Evolutionary conservation across 78 protist species (phyloP).

Genomic region (Cavenderia fasciculata): DNA sequence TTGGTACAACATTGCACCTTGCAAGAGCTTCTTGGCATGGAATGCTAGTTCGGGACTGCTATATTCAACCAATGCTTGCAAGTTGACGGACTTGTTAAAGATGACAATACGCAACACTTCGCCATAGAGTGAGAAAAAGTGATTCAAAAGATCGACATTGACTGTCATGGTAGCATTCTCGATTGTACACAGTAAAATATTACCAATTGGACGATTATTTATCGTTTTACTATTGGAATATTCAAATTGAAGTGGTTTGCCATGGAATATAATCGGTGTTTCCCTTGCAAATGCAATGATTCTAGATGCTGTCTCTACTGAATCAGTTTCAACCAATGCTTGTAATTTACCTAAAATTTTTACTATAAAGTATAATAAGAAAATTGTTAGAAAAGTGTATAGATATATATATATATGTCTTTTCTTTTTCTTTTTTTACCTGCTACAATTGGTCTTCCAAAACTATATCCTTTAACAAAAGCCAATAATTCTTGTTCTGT

Average conservation of each 20-base stretch:
- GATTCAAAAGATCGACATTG: slow-evolving; percentile 49
- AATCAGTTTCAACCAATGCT: slow-evolving; percentile 72
- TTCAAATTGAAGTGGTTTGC: slow-evolving; percentile 44
- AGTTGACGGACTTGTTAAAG: slow-evolving; percentile 31
- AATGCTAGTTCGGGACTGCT: slow-evolving; percentile 32
- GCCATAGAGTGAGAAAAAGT: slow-evolving; percentile 31
- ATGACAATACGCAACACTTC: slow-evolving; percentile 67
- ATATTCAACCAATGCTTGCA: slow-evolving; percentile 83
- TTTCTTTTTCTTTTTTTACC: background rate
- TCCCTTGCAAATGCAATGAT: slow-evolving; percentile 17
- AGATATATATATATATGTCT: background rate
- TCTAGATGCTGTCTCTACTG: slow-evolving; percentile 48
- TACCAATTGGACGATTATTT: slow-evolving; percentile 25
- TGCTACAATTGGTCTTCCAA: slow-evolving; percentile 41
- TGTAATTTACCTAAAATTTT: slow-evolving; percentile 57
- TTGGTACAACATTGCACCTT: slow-evolving; percentile 45
- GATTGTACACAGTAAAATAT: slow-evolving; percentile 49
- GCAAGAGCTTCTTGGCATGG: slow-evolving; percentile 62
- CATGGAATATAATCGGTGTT: slow-evolving; percentile 21
- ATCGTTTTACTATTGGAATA: slow-evolving; percentile 53
- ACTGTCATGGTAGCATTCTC: slow-evolving; percentile 28
- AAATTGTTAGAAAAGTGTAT: background rate
- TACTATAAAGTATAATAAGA: slow-evolving; percentile 8
- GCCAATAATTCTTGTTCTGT: slow-evolving; percentile 41
- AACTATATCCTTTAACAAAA: background rate